A percentile compares a stretch with the other conserved stretches of the same genome.
These are phyloP conservation scores for Sistotremastrum niveocremeum DNA, from an alignment of 768 basidiomycete species.

Conservation along the genomic window DNA sequence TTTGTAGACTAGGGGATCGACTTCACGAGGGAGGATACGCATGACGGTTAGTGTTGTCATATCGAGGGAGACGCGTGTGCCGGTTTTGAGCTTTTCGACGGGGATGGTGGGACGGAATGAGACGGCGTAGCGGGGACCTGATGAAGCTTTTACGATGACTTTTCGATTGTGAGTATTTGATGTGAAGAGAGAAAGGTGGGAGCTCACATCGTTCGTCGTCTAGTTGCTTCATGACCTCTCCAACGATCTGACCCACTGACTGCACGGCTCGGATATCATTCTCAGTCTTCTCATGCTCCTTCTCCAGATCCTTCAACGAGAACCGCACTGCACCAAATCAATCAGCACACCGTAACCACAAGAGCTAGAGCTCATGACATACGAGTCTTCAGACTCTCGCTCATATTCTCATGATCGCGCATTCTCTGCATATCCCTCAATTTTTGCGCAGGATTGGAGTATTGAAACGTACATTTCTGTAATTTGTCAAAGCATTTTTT, in stretches of 20 bases:
- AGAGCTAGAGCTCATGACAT: slow-evolving; percentile 14
- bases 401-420: slow-evolving; percentile 76
- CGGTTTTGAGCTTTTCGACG: slow-evolving; percentile 81
- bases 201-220: slow-evolving; percentile 90
- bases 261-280: slow-evolving; percentile 99
- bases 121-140: slow-evolving; percentile 96
- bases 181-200: slow-evolving; percentile 12
- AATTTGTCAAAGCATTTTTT: slow-evolving; percentile 59
- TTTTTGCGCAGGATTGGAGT: neutral
- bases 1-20: slow-evolving; percentile 97
- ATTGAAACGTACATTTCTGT: slow-evolving; percentile 47
- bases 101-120: slow-evolving; percentile 91
- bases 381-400: slow-evolving; percentile 86
- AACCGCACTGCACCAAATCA: slow-evolving; percentile 56
- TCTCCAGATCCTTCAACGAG: slow-evolving; percentile 79
- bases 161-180: neutral
- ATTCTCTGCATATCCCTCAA: slow-evolving; percentile 62
- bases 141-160: slow-evolving; percentile 98
- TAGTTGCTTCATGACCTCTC: slow-evolving; percentile 96
- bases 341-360: neutral
- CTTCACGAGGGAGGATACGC: slow-evolving; percentile 94
- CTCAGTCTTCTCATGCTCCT: slow-evolving; percentile 87
- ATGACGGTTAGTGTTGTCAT: slow-evolving; percentile 99
- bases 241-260: slow-evolving; percentile 97
- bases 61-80: slow-evolving; percentile 92